These are phyloP conservation scores for Hypsizygus marmoreus DNA, from an alignment of 768 basidiomycete genomes.

Conservation along the genomic window DNA sequence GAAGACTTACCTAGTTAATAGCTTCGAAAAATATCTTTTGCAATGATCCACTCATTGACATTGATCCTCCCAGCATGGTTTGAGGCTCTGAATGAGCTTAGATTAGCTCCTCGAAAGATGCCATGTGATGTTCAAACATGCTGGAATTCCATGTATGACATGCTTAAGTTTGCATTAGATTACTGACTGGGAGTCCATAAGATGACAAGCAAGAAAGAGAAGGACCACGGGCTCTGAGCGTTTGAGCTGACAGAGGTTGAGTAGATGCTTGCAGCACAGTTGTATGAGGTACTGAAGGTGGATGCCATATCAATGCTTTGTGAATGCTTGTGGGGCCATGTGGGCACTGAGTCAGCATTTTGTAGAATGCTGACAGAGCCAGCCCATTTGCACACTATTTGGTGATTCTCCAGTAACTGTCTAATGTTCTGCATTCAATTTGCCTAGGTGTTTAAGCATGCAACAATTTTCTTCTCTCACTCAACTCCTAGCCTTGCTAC, in stretches of 20 bases:
- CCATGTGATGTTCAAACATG: slow-evolving; percentile 31
- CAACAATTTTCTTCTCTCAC: slow-evolving; percentile 30
- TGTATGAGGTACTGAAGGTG: slow-evolving; percentile 29
- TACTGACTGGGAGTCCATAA: slow-evolving; percentile 25
- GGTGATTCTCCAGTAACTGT: neutral
- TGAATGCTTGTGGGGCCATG: too few relatives aligned
- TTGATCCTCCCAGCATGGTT: slow-evolving; percentile 11
- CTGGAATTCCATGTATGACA: slow-evolving; percentile 34
- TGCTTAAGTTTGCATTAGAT: slow-evolving; percentile 29
- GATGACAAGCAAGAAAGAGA: slow-evolving; percentile 22
- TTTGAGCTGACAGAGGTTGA: slow-evolving; percentile 21
- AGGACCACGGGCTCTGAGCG: slow-evolving; percentile 11
- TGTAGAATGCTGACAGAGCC: neutral
- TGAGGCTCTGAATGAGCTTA: slow-evolving; percentile 4
- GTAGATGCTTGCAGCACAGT: slow-evolving; percentile 29
- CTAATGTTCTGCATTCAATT: neutral
- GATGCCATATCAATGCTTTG: slow-evolving; percentile 6
- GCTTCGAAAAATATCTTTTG: slow-evolving; percentile 5
- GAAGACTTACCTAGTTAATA: neutral
- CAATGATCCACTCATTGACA: slow-evolving; percentile 9
- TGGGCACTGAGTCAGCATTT: neutral
- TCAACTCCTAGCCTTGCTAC: slow-evolving; percentile 24
- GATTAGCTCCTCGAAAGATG: slow-evolving; percentile 15
- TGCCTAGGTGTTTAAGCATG: slow-evolving; percentile 33
- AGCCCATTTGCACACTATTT: too few relatives aligned